Base-by-base conservation (phyloP, 352 stramenopile species). In the Phytophthora fragariaefolia region DNA sequence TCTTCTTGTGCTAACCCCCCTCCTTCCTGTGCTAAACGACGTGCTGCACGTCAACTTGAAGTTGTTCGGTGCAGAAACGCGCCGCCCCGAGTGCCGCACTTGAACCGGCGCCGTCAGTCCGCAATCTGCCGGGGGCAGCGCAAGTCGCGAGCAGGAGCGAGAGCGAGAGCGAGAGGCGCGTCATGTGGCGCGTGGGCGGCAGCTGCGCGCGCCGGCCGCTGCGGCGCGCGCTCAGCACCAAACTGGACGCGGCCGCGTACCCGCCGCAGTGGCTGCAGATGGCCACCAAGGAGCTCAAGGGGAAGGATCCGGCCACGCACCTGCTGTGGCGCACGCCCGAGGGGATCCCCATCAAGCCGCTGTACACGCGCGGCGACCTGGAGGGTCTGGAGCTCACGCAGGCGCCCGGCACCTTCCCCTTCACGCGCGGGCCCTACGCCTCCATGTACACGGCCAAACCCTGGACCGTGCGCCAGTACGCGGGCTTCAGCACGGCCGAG, bases 391-490 rank as follows among this genome's bases (percentile, higher is more conserved):
- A 91, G 13, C 23, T 77, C 1, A 34, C 71, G 30, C 82, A 96
- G 74, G 83, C 93, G 63, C 91, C 90, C 26, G 93, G 92, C 8
- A 72, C 97, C 6, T 98, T 90, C 65, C 96, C 96, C 15, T 98
- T 91, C 76, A 98, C 89, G 34, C 79, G 97, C 52, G 97, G 97
- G 23, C 96, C 96, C 17, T 98, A 98, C 67, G 96, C 96, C 36
- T 98, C 95, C 53, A 99, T 99, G 97, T 99, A 99, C 82, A 98
- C 96, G 12, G 85, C 91, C 63, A 90, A 96, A 59, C 94, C 92
- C 12, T 98, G 96, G 96, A 98, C 96, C 1, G 85, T 98, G 46
- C 89, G 95, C 18, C 93, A 98, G 77, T 99, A 99, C 73, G 97
- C 97, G 15, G 97, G 97, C 40, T 99, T 99, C 74, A 97, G 83